These are phyloP conservation scores for Tripidium arundinaceum DNA, from an alignment of 202 grass and related monocot genomes.

Conservation along the genomic window DNA sequence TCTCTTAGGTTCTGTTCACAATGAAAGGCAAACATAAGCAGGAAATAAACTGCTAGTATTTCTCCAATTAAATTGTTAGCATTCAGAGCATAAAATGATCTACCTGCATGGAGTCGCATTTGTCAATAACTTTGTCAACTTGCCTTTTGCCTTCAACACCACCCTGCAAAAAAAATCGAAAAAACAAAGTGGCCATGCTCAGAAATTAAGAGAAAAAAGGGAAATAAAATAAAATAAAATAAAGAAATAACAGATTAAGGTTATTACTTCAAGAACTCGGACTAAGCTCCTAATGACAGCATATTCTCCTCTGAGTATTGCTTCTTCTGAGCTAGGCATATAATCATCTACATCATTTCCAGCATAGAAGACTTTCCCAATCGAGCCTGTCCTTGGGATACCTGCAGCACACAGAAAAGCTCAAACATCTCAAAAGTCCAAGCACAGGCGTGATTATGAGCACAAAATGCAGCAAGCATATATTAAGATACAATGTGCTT, in stretches of 20 bases:
- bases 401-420: constrained; percentile 47
- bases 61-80: constrained; percentile 12
- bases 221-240: not conserved
- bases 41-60: constrained; percentile 23
- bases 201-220: constrained; percentile 12
- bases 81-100: constrained; percentile 18
- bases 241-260: constrained; percentile 30
- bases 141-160: constrained; percentile 95
- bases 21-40: constrained; percentile 22
- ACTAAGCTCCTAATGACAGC: constrained; percentile 94
- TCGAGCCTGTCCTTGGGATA: constrained; percentile 77
- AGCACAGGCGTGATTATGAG: constrained; percentile 12
- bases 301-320: constrained; percentile 88
- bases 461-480: not conserved
- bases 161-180: constrained; percentile 57
- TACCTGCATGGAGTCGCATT: constrained; percentile 99
- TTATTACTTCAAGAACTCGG: constrained; percentile 83
- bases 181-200: constrained; percentile 7
- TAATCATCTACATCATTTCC: constrained; percentile 68
- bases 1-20: constrained; percentile 88
- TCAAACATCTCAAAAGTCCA: not conserved
- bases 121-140: constrained; percentile 97
- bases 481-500: constrained; percentile 9
- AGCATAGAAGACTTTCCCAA: constrained; percentile 90
- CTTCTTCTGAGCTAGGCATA: constrained; percentile 87